Percentiles rank a stretch among this genome's conserved stretches.
phyloP scores from a whole-genome alignment of 2,329 filamentous ascomycete species.

The Seiridium unicorne region DNA sequence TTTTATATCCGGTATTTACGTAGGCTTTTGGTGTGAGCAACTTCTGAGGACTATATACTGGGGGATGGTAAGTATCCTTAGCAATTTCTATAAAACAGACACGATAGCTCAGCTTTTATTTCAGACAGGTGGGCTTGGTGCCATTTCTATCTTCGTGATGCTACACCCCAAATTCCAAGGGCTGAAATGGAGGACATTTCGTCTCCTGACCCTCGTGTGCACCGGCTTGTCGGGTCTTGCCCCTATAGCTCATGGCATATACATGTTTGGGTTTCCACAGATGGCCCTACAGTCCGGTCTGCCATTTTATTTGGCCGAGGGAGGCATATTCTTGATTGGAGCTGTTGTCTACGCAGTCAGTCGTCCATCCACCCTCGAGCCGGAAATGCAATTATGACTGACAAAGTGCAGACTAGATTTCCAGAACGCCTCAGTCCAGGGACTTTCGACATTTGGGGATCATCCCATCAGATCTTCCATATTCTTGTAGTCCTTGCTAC shows the following conservation, averaged over 20 bases:
- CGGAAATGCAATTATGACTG: not conserved
- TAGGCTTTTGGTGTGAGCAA: constrained; percentile 37
- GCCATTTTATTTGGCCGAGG: constrained; percentile 38
- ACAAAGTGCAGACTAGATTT: constrained; percentile 32
- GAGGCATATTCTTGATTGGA: constrained; percentile 32
- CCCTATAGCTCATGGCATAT: constrained; percentile 36
- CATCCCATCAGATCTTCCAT: constrained; percentile 47
- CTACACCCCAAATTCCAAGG: constrained; percentile 33
- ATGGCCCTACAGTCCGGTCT: constrained; percentile 37
- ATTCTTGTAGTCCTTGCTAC: constrained; percentile 40
- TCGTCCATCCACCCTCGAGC: constrained; percentile 5
- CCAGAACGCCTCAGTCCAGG: constrained; percentile 41
- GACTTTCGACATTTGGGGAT: constrained; percentile 40
- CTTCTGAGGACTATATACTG: constrained; percentile 30
- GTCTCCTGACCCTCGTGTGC: constrained; percentile 33
- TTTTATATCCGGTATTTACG: constrained; percentile 38
- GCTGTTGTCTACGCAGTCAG: constrained; percentile 37
- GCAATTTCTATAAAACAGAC: not conserved
- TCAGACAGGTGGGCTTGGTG: constrained; percentile 33
- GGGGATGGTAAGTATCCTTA: constrained; percentile 27
- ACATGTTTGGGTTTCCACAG: constrained; percentile 34
- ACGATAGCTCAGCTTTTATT: not conserved
- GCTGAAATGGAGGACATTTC: constrained; percentile 31
- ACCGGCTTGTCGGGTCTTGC: constrained; percentile 36
- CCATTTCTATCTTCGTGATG: constrained; percentile 31